Evolutionary conservation across 805 yeast genomes (phyloP).

Genomic region (Kregervanrija delftensis): DNA sequence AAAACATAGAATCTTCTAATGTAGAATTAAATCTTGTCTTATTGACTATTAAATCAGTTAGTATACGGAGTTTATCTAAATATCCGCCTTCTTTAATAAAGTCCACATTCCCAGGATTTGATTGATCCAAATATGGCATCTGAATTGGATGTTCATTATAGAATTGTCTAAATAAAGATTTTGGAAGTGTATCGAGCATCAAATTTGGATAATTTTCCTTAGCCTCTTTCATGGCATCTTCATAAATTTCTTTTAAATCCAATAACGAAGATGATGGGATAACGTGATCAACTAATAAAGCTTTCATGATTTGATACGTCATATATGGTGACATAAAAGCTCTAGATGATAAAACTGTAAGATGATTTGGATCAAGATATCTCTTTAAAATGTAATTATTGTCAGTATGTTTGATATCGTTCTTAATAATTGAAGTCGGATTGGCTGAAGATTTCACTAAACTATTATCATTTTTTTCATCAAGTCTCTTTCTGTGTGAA

Average conservation of each 20-base stretch:
- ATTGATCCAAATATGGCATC: slow-evolving; percentile 8
- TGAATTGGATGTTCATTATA: slow-evolving; percentile 5
- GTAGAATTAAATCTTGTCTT: slow-evolving; percentile 3
- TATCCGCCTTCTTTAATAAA: slow-evolving; percentile 3
- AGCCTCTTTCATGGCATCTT: neutral
- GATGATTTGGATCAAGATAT: slow-evolving; percentile 6
- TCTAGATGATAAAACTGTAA: slow-evolving; percentile 3
- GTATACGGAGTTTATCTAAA: slow-evolving; percentile 11
- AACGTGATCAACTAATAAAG: slow-evolving; percentile 6
- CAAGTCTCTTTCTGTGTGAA: slow-evolving; percentile 6
- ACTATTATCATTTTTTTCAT: neutral
- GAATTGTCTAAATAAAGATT: slow-evolving; percentile 1
- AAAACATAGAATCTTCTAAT: slow-evolving; percentile 4
- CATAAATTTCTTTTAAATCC: slow-evolving; percentile 3
- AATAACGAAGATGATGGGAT: slow-evolving; percentile 5
- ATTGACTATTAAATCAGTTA: slow-evolving; percentile 8
- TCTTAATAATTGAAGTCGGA: no score
- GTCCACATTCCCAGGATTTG: slow-evolving; percentile 4
- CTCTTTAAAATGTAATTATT: slow-evolving; percentile 1
- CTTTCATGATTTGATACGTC: slow-evolving; percentile 6
- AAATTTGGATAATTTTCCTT: neutral
- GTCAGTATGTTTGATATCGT: neutral
- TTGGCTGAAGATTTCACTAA: neutral
- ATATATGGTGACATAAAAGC: slow-evolving; percentile 7
- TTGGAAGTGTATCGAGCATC: neutral